Evolutionary conservation across 345 rosid genomes (phyloP), one percentile per base, ranked within the genome.

Genomic region (Gossypium arboreum): DNA sequence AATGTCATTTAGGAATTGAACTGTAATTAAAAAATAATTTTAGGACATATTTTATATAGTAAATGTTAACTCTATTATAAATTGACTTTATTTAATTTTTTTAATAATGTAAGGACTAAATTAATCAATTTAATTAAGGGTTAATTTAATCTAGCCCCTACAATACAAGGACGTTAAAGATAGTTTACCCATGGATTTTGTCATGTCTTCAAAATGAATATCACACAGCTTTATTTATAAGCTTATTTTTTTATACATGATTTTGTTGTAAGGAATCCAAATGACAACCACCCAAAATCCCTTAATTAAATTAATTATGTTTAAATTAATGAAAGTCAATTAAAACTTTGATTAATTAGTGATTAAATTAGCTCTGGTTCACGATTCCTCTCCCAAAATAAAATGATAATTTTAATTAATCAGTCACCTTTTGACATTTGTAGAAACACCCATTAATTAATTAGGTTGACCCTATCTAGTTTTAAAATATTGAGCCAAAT

Each of bases 181-280:
- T 4, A 4, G 7, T 1, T 34, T 34, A 4, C 6, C 15, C 69
- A n/a, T 39, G 7, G 24, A 9, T 63, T 39, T 63, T 39, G 50
- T 64, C 69, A 34, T n/a, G 69, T n/a, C 51, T 64, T 17, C 7
- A 64, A 64, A 41, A 64, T 41, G 69, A 13, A 64, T 4, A 64
- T 41, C 12, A 11, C 51, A 47, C 41, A 34, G 51, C 51, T 47
- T 55, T 55, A 55, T 55, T 47, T 47, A 12, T 47, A 34, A 63
- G 22, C 22, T 62, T 34, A 8, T 29, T 9, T 9, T 17, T 27
- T 0, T 41, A 9, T n/a, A 34, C 17, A 29, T 45, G 9, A 9
- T 45, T 9, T 9, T 45, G 9, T 0, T 39, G 12, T 0, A n/a
- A 10, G 22, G 50, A 41, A 64, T 48, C 50, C 27, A 10, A 64